Conservation (phyloP, 2,329 filamentous ascomycete genomes). For the Aspergillus ustus region DNA sequence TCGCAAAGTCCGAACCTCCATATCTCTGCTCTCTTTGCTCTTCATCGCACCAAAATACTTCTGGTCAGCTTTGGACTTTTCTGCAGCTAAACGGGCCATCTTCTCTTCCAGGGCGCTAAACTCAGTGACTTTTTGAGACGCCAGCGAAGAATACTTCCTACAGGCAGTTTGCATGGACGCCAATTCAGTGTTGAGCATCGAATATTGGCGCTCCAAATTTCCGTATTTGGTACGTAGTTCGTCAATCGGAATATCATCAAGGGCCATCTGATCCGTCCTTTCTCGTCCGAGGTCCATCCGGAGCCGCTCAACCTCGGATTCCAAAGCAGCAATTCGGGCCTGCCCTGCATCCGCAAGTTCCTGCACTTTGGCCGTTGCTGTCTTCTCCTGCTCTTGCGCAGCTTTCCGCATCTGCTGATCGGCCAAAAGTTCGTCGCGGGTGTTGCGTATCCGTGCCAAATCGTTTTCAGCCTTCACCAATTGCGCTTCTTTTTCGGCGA, state of each 20-base stretch:
- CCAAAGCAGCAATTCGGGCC: slow-evolving; percentile 77
- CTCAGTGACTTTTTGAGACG: slow-evolving; percentile 85
- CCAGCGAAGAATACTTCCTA: slow-evolving; percentile 83
- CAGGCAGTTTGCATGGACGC: slow-evolving; percentile 89
- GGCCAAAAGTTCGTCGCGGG: slow-evolving; percentile 82
- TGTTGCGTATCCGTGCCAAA: slow-evolving; percentile 80
- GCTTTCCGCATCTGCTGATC: slow-evolving; percentile 81
- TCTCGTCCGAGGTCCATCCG: slow-evolving; percentile 59
- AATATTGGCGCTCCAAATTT: slow-evolving; percentile 78
- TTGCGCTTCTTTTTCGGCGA: slow-evolving; percentile 80
- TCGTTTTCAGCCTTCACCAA: slow-evolving; percentile 81
- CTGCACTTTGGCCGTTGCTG: slow-evolving; percentile 72
- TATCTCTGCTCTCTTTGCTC: slow-evolving; percentile 81
- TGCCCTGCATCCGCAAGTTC: slow-evolving; percentile 80
- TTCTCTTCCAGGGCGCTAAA: slow-evolving; percentile 77
- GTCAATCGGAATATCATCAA: slow-evolving; percentile 67
- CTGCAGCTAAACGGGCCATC: slow-evolving; percentile 72
- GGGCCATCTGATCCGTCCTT: slow-evolving; percentile 44
- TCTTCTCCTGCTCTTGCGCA: slow-evolving; percentile 75
- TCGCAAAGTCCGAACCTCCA: slow-evolving; percentile 78
- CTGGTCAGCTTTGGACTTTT: slow-evolving; percentile 96
- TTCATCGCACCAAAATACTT: slow-evolving; percentile 98
- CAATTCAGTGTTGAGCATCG: slow-evolving; percentile 83
- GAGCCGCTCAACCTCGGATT: slow-evolving; percentile 79
- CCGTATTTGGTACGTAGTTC: slow-evolving; percentile 75